Base-by-base conservation (phyloP, 768 basidiomycete species). In the Suillus lakei region DNA sequence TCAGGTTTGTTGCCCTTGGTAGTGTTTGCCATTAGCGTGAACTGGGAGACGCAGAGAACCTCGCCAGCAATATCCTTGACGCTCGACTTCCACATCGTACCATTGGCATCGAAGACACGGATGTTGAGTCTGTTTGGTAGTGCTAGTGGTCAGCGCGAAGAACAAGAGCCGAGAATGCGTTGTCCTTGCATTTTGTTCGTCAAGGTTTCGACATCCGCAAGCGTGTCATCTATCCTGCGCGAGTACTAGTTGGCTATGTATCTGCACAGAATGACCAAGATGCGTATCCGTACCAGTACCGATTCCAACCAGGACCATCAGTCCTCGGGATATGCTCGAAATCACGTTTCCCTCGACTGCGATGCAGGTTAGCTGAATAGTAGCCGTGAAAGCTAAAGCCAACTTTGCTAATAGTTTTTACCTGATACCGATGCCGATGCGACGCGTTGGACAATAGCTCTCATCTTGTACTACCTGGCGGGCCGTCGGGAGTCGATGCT, bases 31-130 rank as follows among this genome's bases (percentile, higher is more conserved):
- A 96, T 77, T 32, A 99, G 83, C 2, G 96, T 96, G 76, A 98
- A 97, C 70, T 99, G 97, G 1, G 96, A 96, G 18, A 96, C 95
- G 71, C 96, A 98, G 5, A 99, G 86, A 15, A 99, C 85, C 60
- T 97, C 95, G 51, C 95, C 96, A 28, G 87, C 86, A 28, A 98
- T 86, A 68, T 98, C 96, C 77, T 89, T 92, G 56, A 99, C 91
- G 72, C 81, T 93, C 26, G 84, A 79, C 78, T 93, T 96, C 97
- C 97, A 99, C 86, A 91, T 90, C 64, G 85, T 82, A 6, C 82
- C 84, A 72, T 82, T 83, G 18, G 70, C 72, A 72, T 91, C 87
- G 73, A 96, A 97, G 61, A 90, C 84, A 59, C 91, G 86, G 63
- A 96, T 81, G 30, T 85, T 81, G 5, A 97, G 80, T 70, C 93